These are phyloP conservation scores for Rhizopogon hawkerae DNA, from an alignment of 1,284 basidiomycete species.

Conservation along the genomic window DNA sequence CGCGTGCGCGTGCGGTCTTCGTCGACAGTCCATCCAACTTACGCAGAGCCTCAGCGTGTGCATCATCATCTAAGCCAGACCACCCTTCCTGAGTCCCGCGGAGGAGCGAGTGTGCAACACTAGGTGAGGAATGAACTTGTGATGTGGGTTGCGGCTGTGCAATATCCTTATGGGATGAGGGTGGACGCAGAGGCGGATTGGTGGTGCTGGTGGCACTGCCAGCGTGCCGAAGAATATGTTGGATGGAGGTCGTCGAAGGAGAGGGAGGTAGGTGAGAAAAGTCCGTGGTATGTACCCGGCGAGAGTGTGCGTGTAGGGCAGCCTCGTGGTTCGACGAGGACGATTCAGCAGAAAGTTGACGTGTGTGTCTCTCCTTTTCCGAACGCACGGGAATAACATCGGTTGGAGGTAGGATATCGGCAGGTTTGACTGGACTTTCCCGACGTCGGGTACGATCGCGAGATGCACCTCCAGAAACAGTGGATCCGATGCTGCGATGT, in stretches of 20 bases:
- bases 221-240: constrained; percentile 67
- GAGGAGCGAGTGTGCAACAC: constrained; percentile 71
- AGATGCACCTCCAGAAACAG: constrained; percentile 31
- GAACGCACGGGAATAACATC: constrained; percentile 19
- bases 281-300: constrained; percentile 61
- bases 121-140: constrained; percentile 42
- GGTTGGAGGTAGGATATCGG: constrained; percentile 11
- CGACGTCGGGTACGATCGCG: constrained; percentile 46
- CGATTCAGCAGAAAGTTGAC: constrained; percentile 62
- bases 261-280: constrained; percentile 85
- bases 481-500: constrained; percentile 64
- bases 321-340: constrained; percentile 54
- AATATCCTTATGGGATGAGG: constrained; percentile 37
- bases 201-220: constrained; percentile 37
- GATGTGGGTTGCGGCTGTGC: constrained; percentile 12
- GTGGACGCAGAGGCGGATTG: constrained; percentile 36
- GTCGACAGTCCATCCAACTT: constrained; percentile 87
- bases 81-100: constrained; percentile 78
- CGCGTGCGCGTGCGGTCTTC: constrained; percentile 59
- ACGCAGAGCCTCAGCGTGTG: constrained; percentile 84
- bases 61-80: constrained; percentile 77
- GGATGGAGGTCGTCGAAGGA: constrained; percentile 77
- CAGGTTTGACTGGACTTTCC: constrained; percentile 42
- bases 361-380: constrained; percentile 44
- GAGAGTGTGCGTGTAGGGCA: constrained; percentile 29